Conservation (phyloP, 441 rosid species). For the Mallotus repandus region DNA sequence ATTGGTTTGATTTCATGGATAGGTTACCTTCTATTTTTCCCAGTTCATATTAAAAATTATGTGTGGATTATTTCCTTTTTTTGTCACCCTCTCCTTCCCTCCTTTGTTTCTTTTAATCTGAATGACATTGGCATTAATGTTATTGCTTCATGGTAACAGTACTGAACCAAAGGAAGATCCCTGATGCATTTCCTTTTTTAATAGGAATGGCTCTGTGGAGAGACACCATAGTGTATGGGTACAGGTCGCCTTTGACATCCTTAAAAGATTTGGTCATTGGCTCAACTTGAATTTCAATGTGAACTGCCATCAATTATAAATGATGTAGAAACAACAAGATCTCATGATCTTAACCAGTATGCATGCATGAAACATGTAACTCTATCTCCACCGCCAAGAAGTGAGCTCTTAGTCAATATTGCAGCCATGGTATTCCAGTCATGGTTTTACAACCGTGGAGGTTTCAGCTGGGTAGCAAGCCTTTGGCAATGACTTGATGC, state of each 20-base stretch:
- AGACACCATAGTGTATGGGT: constrained; percentile 60
- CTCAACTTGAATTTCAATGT: constrained; percentile 23
- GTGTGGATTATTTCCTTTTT: neutral
- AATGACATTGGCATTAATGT: neutral
- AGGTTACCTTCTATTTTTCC: constrained; percentile 39
- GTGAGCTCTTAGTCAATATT: neutral
- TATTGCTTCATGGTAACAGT: neutral
- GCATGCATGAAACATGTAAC: neutral
- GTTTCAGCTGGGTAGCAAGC: neutral
- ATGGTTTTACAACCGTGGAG: neutral
- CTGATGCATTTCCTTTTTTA: constrained; percentile 11
- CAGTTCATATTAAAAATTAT: neutral
- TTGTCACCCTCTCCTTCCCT: neutral
- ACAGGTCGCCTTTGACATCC: constrained; percentile 60
- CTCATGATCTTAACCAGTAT: neutral
- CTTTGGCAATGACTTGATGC: neutral
- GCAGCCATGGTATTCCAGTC: neutral
- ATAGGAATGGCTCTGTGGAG: constrained; percentile 76
- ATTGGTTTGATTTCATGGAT: constrained; percentile 69
- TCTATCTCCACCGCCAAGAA: neutral
- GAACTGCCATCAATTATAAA: constrained; percentile 3
- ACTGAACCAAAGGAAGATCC: neutral
- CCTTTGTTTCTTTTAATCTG: too few species aligned
- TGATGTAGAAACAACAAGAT: neutral
- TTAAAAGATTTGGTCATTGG: constrained; percentile 63